phyloP scores from a whole-genome alignment of 1,284 basidiomycete genomes.

The Austroboletus novae-zelandiae region DNA sequence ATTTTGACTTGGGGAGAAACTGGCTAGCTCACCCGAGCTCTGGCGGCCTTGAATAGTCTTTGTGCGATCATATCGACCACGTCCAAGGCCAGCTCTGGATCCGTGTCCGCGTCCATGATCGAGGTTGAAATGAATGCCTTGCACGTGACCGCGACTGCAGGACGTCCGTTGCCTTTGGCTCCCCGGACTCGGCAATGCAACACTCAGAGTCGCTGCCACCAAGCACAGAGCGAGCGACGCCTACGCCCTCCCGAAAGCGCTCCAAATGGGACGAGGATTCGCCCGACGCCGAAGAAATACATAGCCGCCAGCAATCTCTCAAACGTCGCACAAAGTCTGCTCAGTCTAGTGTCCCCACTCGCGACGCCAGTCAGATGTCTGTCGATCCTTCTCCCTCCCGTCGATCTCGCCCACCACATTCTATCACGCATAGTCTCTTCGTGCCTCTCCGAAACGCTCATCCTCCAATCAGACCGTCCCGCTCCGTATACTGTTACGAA shows the following conservation, averaged over 20 bases:
- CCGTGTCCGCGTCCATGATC: conserved; percentile 14
- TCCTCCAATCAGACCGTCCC: conserved; percentile 76
- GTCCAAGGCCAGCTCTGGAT: conserved; percentile 25
- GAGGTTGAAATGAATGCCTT: not conserved
- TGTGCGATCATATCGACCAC: conserved; percentile 27
- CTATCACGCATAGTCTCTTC: conserved; percentile 52
- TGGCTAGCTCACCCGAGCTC: conserved; percentile 12
- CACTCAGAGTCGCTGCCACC: conserved; percentile 2
- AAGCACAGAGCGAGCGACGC: conserved; percentile 21
- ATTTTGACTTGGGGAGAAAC: not conserved
- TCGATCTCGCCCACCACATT: conserved; percentile 9
- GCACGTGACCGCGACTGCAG: conserved; percentile 15
- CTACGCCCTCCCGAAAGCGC: conserved; percentile 58
- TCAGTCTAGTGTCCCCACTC: conserved; percentile 12
- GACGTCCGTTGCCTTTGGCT: too few species aligned
- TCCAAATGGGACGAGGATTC: conserved; percentile 69
- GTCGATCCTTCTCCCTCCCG: conserved; percentile 16
- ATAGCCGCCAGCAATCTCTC: conserved; percentile 34
- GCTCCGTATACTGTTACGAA: conserved; percentile 92
- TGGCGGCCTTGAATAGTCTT: conserved; percentile 24
- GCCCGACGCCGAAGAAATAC: conserved; percentile 37
- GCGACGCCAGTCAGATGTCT: conserved; percentile 13
- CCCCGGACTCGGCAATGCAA: conserved; percentile 9
- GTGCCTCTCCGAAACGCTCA: conserved; percentile 76
- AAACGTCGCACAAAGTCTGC: conserved; percentile 48